Percentiles rank a stretch among this genome's conserved stretches.
Conservation (phyloP, 495 filamentous ascomycete species). For the Lepidopterella palustris region DNA sequence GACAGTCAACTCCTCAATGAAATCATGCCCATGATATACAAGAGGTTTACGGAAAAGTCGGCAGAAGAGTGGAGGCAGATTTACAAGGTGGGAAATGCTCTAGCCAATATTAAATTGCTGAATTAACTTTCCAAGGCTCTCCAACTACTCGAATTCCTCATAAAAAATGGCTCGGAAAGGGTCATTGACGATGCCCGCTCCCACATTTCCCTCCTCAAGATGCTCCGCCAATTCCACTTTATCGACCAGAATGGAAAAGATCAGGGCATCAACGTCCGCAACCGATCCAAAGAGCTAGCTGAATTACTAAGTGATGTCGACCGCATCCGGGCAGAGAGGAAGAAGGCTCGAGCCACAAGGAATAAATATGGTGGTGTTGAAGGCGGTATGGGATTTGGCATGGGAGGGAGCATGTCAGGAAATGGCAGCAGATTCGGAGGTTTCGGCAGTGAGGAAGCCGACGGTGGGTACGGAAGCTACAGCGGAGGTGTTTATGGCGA, state of each 20-base stretch:
- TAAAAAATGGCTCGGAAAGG: slow-evolving; percentile 97
- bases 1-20: slow-evolving; percentile 90
- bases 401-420: slow-evolving; percentile 48
- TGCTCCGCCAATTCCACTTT: slow-evolving; percentile 97
- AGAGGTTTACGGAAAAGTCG: slow-evolving; percentile 95
- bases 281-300: slow-evolving; percentile 89
- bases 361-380: slow-evolving; percentile 94
- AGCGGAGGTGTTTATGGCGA: slow-evolving; percentile 87
- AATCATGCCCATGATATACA: slow-evolving; percentile 99
- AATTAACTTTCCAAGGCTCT: slow-evolving; percentile 50
- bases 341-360: slow-evolving; percentile 83
- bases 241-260: slow-evolving; percentile 97
- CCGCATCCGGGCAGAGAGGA: slow-evolving; percentile 81
- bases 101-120: background rate
- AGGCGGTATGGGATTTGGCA: slow-evolving; percentile 56
- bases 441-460: slow-evolving; percentile 66
- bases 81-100: slow-evolving; percentile 62
- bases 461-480: slow-evolving; percentile 66
- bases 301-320: slow-evolving; percentile 94
- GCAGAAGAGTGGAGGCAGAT: slow-evolving; percentile 99
- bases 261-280: slow-evolving; percentile 95
- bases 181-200: slow-evolving; percentile 96
- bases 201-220: slow-evolving; percentile 90
- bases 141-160: slow-evolving; percentile 92
- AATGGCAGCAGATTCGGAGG: slow-evolving; percentile 63